phyloP scores from a whole-genome alignment of 306 rosid genomes.

The Crotalaria pallida region DNA sequence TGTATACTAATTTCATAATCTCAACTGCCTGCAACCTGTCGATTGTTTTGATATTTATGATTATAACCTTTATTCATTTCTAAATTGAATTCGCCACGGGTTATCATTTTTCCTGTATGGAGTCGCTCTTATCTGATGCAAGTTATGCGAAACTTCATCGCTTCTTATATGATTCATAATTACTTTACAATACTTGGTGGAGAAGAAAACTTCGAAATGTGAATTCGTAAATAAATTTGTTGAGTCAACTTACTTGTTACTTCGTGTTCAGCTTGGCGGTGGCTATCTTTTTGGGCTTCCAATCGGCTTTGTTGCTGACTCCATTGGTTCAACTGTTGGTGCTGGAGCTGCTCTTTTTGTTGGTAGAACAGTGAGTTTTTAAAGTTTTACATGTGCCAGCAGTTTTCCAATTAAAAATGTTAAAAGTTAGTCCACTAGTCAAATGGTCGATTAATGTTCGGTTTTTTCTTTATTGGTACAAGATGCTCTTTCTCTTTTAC shows the following conservation, averaged over 20 bases:
- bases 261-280: constrained; percentile 76
- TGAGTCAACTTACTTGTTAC: not conserved
- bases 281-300: constrained; percentile 93
- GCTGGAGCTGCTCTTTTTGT: constrained; percentile 82
- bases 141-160: not conserved
- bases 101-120: not conserved
- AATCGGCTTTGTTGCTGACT: constrained; percentile 73
- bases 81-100: not conserved
- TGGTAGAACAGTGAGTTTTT: constrained; percentile 75
- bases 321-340: constrained; percentile 80
- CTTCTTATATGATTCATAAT: not conserved
- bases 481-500: not conserved
- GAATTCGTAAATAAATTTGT: not conserved
- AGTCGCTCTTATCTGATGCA: too few relatives aligned
- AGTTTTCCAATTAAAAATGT: not conserved
- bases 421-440: not conserved
- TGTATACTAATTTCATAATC: not conserved
- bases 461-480: not conserved
- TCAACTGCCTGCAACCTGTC: not conserved
- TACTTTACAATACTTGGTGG: not conserved
- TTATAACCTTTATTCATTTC: not conserved
- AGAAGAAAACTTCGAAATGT: not conserved
- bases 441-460: not conserved
- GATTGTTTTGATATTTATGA: not conserved
- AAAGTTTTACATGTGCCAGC: not conserved